Evolutionary conservation across 352 stramenopile genomes (phyloP).

Genomic region (Pythium sp.): DNA sequence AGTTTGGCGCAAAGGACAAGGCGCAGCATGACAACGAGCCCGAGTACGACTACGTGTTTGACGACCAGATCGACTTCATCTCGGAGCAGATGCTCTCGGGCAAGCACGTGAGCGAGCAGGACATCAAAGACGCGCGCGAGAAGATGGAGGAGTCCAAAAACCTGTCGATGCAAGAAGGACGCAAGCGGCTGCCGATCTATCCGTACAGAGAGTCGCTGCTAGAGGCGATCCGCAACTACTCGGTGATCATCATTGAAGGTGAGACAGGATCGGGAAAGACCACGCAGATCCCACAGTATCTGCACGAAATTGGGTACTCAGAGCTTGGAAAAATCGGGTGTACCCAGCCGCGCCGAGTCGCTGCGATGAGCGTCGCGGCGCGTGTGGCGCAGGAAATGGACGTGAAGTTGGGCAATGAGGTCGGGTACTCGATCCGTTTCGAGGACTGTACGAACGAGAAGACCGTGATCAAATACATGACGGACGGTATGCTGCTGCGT

Average conservation of each 20-base stretch:
- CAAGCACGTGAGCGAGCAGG: conserved; percentile 79
- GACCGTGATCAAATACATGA: conserved; percentile 99
- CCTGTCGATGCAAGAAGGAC: conserved; percentile 93
- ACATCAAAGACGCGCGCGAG: conserved; percentile 62
- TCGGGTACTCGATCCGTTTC: conserved; percentile 99
- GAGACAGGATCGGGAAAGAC: conserved; percentile 97
- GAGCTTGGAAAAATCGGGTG: conserved; percentile 96
- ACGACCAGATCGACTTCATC: conserved; percentile 99
- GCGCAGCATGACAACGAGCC: conserved; percentile 45
- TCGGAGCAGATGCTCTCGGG: conserved; percentile 86
- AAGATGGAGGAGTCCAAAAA: conserved; percentile 84
- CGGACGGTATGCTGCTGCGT: conserved; percentile 98
- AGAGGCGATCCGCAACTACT: conserved; percentile 94
- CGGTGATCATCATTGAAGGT: conserved; percentile 83
- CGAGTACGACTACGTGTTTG: conserved; percentile 97
- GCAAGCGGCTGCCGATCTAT: conserved; percentile 97
- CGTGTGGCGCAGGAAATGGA: conserved; percentile 99
- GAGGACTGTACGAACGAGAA: conserved; percentile 98
- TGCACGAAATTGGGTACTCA: conserved; percentile 96
- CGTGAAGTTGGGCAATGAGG: conserved; percentile 95
- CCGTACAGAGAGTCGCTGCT: conserved; percentile 98
- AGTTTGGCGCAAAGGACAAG: conserved; percentile 74
- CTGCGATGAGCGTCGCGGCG: conserved; percentile 98
- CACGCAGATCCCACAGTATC: conserved; percentile 99
- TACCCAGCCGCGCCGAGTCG: conserved; percentile 95